A percentile compares a stretch with the other conserved stretches of the same genome.
Evolutionary conservation across 352 stramenopile genomes (phyloP).

Genomic region (Globisporangium camurandrum): DNA sequence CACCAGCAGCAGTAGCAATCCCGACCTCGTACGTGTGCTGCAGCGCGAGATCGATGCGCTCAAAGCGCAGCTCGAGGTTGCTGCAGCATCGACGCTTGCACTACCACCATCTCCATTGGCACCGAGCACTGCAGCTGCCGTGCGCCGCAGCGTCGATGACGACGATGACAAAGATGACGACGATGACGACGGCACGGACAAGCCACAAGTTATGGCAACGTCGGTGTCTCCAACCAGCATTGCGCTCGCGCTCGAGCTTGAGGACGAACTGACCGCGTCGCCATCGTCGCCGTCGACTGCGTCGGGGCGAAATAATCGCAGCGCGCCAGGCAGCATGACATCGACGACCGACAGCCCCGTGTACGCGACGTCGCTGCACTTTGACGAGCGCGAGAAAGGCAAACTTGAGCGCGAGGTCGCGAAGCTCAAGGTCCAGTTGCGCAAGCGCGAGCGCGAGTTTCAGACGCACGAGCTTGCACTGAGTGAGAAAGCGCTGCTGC

Average conservation of each 20-base stretch:
- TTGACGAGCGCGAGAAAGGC: constrained; percentile 27
- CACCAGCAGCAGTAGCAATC: not conserved
- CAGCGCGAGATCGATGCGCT: constrained; percentile 33
- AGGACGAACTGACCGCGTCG: not conserved
- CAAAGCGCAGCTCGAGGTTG: constrained; percentile 23
- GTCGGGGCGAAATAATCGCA: not conserved
- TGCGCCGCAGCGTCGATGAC: not conserved
- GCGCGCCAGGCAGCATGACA: not conserved
- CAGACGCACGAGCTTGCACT: constrained; percentile 12
- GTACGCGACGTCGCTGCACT: constrained; percentile 13
- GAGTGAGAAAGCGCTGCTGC: constrained; percentile 14
- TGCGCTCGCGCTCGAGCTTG: not conserved
- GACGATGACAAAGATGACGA: not conserved
- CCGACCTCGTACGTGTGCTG: constrained; percentile 25
- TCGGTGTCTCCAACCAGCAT: too few species aligned
- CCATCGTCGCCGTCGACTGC: not conserved
- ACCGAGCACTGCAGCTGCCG: not conserved
- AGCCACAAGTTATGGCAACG: not conserved
- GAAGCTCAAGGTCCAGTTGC: constrained; percentile 24
- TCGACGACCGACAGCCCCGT: constrained; percentile 1
- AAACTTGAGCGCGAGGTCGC: constrained; percentile 29
- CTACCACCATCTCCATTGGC: not conserved
- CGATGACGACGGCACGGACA: not conserved
- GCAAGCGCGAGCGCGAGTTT: constrained; percentile 28
- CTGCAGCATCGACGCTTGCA: not conserved